phyloP scores from a whole-genome alignment of 2,329 filamentous ascomycete species.

The Corniculantispora saksenae region DNA sequence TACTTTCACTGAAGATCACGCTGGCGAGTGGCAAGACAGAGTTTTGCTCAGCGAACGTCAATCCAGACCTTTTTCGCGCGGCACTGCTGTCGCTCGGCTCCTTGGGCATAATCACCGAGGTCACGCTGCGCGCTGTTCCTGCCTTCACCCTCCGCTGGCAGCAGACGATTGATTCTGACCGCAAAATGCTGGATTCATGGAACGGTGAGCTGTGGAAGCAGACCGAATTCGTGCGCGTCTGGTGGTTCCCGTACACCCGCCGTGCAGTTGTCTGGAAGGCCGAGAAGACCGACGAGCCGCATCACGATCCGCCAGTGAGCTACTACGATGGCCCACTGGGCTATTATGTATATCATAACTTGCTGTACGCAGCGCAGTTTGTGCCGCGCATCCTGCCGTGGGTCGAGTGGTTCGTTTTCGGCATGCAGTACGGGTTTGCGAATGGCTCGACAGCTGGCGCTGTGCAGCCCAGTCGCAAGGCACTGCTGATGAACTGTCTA shows the following conservation, averaged over 20 bases:
- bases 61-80: constrained; percentile 81
- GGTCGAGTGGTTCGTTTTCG: constrained; percentile 96
- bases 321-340: constrained; percentile 84
- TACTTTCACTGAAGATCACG: constrained; percentile 75
- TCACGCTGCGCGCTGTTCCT: constrained; percentile 79
- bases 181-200: constrained; percentile 71
- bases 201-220: constrained; percentile 74
- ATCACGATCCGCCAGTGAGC: constrained; percentile 59
- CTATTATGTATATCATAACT: constrained; percentile 88
- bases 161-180: constrained; percentile 74
- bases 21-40: constrained; percentile 77
- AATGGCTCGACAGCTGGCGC: constrained; percentile 69
- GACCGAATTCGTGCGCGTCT: constrained; percentile 87
- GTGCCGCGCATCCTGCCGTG: constrained; percentile 78
- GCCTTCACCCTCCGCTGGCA: constrained; percentile 84
- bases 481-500: constrained; percentile 92
- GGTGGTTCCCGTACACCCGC: constrained; percentile 95
- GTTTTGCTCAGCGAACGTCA: constrained; percentile 67
- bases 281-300: constrained; percentile 68
- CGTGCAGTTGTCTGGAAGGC: constrained; percentile 88
- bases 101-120: constrained; percentile 85
- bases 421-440: constrained; percentile 93
- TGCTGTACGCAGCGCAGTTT: constrained; percentile 78
- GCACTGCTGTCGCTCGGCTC: constrained; percentile 86
- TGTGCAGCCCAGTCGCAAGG: constrained; percentile 76